phyloP scores from a whole-genome alignment of 345 rosid species.

The Laguncularia racemosa region DNA sequence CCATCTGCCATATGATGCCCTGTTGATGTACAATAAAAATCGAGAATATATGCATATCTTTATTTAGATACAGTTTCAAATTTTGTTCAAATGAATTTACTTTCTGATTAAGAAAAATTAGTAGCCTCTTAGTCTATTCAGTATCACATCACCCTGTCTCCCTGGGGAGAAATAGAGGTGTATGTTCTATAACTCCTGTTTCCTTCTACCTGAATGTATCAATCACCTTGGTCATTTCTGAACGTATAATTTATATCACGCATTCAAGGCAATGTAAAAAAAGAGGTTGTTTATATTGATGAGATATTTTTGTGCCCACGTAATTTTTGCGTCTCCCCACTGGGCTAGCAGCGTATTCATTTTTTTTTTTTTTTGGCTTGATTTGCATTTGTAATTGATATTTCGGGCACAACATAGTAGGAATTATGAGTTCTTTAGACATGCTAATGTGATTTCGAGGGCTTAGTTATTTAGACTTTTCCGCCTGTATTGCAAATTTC shows the following conservation, averaged over 20 bases:
- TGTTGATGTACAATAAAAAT: neutral
- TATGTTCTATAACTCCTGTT: neutral
- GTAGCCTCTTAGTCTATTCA: neutral
- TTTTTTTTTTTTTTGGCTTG: too few relatives aligned
- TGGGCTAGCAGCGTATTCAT: too few relatives aligned
- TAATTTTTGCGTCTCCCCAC: too few relatives aligned
- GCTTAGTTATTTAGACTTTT: too few relatives aligned
- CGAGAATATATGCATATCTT: neutral
- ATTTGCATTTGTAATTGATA: too few relatives aligned
- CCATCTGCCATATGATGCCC: neutral
- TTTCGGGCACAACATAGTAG: too few relatives aligned
- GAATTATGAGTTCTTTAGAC: too few relatives aligned
- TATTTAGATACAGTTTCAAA: neutral
- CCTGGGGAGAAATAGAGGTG: conserved; percentile 20
- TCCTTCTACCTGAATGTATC: neutral
- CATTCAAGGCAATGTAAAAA: neutral
- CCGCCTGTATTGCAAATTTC: too few relatives aligned
- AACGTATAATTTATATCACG: neutral
- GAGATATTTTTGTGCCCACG: too few relatives aligned
- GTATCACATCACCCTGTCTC: conserved; percentile 24
- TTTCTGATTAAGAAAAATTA: neutral
- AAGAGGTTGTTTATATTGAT: neutral
- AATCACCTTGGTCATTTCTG: neutral
- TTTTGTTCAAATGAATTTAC: neutral
- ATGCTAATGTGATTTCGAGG: too few relatives aligned